Base-by-base conservation (phyloP, 129 eudicot genomes). In the Helianthus tuberosus region DNA sequence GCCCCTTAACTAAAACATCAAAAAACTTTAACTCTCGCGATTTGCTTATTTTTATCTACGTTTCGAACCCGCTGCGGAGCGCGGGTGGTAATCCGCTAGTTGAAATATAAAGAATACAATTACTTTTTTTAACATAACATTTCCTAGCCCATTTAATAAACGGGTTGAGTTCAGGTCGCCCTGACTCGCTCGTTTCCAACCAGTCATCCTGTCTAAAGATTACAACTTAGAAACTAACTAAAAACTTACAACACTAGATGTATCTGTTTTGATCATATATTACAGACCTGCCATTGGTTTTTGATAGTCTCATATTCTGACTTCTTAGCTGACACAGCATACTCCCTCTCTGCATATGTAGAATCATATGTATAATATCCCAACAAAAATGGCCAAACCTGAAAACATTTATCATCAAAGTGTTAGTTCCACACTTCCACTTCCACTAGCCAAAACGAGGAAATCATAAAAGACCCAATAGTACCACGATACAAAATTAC, bases 241-340 rank as follows among this genome's bases (percentile, higher is more conserved):
- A 6, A 6, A 29, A 32, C n/a, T 5, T 29, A 17, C 13, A 32
- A 35, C 41, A 13, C 36, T 61, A 61, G 66, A 29, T 5, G 17
- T 9, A 32, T 41, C 9, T 61, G 5, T 61, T 32, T 61, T 61
- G 11, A 32, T 61, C 64, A 27, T 13, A 61, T 32, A 32, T 13
- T 41, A 81, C 78, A 64, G 66, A 93, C 99, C 97, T 94, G 82
- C 97, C 99, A 94, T 77, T 94, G 99, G 74, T 83, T 87, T 81
- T 94, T 94, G 35, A 94, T 80, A 7, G 91, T 91, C 81, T 85
- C 91, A 54, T 88, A 94, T 79, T 90, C 99, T 41, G 81, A 74
- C 84, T 85, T 91, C 86, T 84, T 94, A 32, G 82, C 74, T 64
- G 90, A 77, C 69, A 67, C 75, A 55, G 68, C 79, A 82, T 94